phyloP scores from a whole-genome alignment of 1,139 yeast species.

The Kurtzmaniella quercitrusa region DNA sequence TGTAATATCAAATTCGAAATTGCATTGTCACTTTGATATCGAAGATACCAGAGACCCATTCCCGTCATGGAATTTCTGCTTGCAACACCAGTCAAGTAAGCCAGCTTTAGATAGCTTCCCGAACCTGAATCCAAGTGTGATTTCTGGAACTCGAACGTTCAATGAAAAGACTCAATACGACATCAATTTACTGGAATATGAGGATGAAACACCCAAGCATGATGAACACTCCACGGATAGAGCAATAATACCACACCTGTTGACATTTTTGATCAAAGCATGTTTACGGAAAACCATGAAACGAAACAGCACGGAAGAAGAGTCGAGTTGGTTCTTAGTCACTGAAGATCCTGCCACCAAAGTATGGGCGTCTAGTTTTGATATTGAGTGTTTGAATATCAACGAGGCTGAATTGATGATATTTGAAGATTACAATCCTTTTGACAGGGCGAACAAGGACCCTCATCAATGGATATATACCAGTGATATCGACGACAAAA shows the following conservation, averaged over 20 bases:
- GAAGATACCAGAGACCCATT: neutral
- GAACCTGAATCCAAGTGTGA: slow-evolving; percentile 30
- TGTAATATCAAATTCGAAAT: slow-evolving; percentile 3
- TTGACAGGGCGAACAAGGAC: slow-evolving; percentile 18
- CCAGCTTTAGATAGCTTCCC: slow-evolving; percentile 37
- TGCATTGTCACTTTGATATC: neutral
- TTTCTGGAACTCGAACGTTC: slow-evolving; percentile 28
- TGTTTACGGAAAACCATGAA: slow-evolving; percentile 44
- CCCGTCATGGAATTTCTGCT: neutral
- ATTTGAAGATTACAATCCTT: slow-evolving; percentile 35
- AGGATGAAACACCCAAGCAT: too few species aligned
- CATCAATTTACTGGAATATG: slow-evolving; percentile 13
- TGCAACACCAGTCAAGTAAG: slow-evolving; percentile 17
- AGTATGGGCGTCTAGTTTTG: slow-evolving; percentile 54
- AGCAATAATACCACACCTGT: slow-evolving; percentile 47
- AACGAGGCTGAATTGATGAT: slow-evolving; percentile 49
- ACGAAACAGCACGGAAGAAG: slow-evolving; percentile 21
- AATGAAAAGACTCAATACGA: slow-evolving; percentile 35
- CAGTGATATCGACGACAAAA: slow-evolving; percentile 18
- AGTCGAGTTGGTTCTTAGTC: slow-evolving; percentile 43
- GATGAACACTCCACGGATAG: too few species aligned
- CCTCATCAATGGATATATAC: slow-evolving; percentile 26
- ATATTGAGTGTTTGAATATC: slow-evolving; percentile 47
- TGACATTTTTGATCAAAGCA: slow-evolving; percentile 46
- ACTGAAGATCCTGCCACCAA: slow-evolving; percentile 52